Percentiles rank a stretch among this genome's conserved stretches.
These are phyloP conservation scores for Globisporangium orthogonon DNA, from an alignment of 352 stramenopile genomes.

Conservation along the genomic window DNA sequence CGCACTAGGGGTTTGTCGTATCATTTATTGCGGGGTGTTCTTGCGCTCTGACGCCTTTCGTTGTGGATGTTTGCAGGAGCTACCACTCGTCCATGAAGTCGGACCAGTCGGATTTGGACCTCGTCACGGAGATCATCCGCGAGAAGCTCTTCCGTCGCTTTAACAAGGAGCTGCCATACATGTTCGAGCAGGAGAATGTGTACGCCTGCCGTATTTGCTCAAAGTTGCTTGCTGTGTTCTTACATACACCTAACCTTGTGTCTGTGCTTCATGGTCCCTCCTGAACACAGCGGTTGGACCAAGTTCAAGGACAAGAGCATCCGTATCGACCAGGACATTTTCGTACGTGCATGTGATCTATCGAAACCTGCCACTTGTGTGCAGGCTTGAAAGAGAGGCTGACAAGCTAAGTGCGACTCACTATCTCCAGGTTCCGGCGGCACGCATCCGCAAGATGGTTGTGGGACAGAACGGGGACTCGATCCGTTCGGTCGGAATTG, in stretches of 20 bases:
- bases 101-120: conserved; percentile 71
- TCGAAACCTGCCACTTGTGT: too few species aligned
- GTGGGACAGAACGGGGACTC: conserved; percentile 74
- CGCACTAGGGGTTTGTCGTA: not conserved
- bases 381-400: not conserved
- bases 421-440: conserved; percentile 44
- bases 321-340: conserved; percentile 85
- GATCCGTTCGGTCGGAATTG: conserved; percentile 65
- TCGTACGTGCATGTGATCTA: conserved; percentile 37
- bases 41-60: not conserved
- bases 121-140: conserved; percentile 86
- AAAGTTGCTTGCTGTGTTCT: not conserved
- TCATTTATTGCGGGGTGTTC: not conserved
- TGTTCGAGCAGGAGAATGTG: conserved; percentile 77
- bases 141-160: conserved; percentile 86
- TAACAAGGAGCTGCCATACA: conserved; percentile 84
- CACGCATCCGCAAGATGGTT: conserved; percentile 75
- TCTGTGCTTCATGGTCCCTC: not conserved
- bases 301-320: conserved; percentile 83
- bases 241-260: not conserved
- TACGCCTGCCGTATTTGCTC: conserved; percentile 9
- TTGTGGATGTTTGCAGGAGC: conserved; percentile 22
- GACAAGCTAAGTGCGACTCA: not conserved
- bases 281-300: conserved; percentile 55
- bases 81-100: conserved; percentile 86